These are phyloP conservation scores for Xylariaceae sp. DNA, from an alignment of 2,329 filamentous ascomycete genomes.

Conservation along the genomic window DNA sequence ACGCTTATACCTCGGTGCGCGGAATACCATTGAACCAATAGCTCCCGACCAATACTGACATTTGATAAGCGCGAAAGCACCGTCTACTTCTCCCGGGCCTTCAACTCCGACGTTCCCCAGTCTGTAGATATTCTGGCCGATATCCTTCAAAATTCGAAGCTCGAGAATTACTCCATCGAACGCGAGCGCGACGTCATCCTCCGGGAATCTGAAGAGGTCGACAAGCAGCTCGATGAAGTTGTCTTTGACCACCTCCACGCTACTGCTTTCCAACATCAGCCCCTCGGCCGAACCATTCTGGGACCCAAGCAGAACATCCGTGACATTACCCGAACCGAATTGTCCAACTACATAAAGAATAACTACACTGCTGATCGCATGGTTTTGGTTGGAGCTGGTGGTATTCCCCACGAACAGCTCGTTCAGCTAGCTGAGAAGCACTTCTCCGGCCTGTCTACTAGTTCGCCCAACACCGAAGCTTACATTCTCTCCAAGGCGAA, in stretches of 20 bases:
- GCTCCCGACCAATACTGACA: conserved; percentile 10
- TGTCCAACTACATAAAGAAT: conserved; percentile 95
- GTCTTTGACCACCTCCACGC: conserved; percentile 99
- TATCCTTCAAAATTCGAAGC: conserved; percentile 98
- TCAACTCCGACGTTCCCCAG: conserved; percentile 95
- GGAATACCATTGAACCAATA: conserved; percentile 14
- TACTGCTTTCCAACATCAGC: conserved; percentile 94
- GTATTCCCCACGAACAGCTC: conserved; percentile 87
- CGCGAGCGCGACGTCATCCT: conserved; percentile 98
- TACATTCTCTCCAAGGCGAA: conserved; percentile 75
- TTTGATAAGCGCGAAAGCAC: conserved; percentile 85
- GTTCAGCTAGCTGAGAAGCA: conserved; percentile 96
- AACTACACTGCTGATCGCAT: conserved; percentile 99
- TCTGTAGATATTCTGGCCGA: conserved; percentile 98
- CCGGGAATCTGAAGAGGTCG: conserved; percentile 97
- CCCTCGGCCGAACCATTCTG: conserved; percentile 94
- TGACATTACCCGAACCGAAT: conserved; percentile 86
- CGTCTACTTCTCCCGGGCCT: conserved; percentile 98
- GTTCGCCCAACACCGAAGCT: conserved; percentile 68
- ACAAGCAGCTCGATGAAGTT: conserved; percentile 99
- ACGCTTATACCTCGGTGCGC: conserved; percentile 97
- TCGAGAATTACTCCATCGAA: conserved; percentile 88
- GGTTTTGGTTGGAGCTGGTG: conserved; percentile 94
- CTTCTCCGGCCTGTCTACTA: conserved; percentile 73
- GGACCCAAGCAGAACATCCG: conserved; percentile 98